Percentiles rank a stretch among this genome's conserved stretches.
These are phyloP conservation scores for Malassezia sp. DNA, from an alignment of 1,284 basidiomycete species.

Conservation along the genomic window DNA sequence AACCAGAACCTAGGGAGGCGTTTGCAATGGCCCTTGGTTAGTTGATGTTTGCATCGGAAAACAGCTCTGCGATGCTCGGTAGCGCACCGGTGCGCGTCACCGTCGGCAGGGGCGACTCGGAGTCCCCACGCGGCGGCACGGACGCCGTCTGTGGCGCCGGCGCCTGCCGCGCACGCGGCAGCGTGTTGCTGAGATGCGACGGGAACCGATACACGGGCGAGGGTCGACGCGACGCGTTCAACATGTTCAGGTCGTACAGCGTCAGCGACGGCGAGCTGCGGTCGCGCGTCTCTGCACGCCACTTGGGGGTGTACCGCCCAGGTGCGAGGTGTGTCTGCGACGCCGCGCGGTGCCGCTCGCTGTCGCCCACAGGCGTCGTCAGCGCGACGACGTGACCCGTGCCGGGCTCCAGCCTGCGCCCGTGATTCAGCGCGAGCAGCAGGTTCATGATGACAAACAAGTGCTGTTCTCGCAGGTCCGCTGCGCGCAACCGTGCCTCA, in stretches of 20 bases:
- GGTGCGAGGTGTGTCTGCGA: not conserved
- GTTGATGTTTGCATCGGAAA: slow-evolving; percentile 21
- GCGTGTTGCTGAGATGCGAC: not conserved
- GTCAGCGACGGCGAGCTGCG: not conserved
- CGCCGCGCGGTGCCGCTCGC: not conserved
- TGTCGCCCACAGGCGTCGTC: not conserved
- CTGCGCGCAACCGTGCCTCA: too few species aligned
- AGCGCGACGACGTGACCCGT: slow-evolving; percentile 6
- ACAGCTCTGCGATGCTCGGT: slow-evolving; percentile 25
- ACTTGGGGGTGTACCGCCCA: not conserved
- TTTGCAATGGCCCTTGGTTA: not conserved
- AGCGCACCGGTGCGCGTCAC: slow-evolving; percentile 8
- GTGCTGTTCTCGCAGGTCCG: slow-evolving; percentile 9
- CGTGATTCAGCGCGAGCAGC: slow-evolving; percentile 13
- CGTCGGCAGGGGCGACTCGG: too few species aligned
- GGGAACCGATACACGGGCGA: not conserved
- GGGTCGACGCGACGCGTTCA: not conserved
- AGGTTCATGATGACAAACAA: slow-evolving; percentile 11
- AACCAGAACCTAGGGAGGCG: too few species aligned
- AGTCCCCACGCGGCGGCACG: too few species aligned
- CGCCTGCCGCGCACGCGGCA: too few species aligned
- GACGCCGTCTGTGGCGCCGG: too few species aligned
- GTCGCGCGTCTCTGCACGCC: not conserved
- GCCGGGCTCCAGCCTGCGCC: slow-evolving; percentile 1
- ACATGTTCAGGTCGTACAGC: not conserved